These are phyloP conservation scores for Nakataea oryzae DNA, from an alignment of 2,329 filamentous ascomycete genomes.

Conservation along the genomic window DNA sequence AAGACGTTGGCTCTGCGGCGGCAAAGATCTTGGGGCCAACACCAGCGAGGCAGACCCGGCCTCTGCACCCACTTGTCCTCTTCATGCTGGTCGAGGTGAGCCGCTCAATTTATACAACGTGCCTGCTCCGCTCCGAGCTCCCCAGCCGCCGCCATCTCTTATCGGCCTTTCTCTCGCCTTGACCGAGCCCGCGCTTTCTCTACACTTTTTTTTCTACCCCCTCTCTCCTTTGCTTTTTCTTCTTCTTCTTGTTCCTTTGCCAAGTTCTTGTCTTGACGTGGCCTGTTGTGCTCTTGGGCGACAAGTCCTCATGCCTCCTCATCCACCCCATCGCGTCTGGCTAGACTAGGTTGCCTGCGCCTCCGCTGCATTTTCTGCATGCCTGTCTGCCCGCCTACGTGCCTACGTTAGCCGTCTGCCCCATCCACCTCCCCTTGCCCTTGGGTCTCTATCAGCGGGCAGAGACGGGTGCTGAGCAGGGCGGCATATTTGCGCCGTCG, in stretches of 20 bases:
- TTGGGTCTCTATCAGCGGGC: not conserved
- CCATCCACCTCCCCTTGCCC: not conserved
- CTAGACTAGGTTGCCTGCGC: not conserved
- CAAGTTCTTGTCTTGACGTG: not conserved
- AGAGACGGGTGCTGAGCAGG: not conserved
- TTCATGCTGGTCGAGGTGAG: constrained; percentile 8
- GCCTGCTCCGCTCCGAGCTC: not conserved
- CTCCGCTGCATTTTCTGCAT: not conserved
- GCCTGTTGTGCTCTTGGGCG: not conserved
- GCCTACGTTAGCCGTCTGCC: not conserved
- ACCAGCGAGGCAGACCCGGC: constrained; percentile 6
- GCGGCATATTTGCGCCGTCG: not conserved
- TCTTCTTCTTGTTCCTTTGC: constrained; percentile 2
- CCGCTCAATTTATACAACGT: constrained; percentile 5
- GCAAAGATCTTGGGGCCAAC: constrained; percentile 2
- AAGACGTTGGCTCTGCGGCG: not conserved
- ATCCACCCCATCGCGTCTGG: not conserved
- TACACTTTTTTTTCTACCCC: constrained; percentile 1
- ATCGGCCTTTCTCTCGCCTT: not conserved
- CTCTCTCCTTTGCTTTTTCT: constrained; percentile 3
- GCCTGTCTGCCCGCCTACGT: not conserved
- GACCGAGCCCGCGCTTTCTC: not conserved
- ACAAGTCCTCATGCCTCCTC: not conserved
- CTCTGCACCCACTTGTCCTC: not conserved
- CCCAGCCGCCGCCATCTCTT: not conserved